Base-by-base conservation (phyloP, 495 filamentous ascomycete species). In the Annulohypoxylon bovei region DNA sequence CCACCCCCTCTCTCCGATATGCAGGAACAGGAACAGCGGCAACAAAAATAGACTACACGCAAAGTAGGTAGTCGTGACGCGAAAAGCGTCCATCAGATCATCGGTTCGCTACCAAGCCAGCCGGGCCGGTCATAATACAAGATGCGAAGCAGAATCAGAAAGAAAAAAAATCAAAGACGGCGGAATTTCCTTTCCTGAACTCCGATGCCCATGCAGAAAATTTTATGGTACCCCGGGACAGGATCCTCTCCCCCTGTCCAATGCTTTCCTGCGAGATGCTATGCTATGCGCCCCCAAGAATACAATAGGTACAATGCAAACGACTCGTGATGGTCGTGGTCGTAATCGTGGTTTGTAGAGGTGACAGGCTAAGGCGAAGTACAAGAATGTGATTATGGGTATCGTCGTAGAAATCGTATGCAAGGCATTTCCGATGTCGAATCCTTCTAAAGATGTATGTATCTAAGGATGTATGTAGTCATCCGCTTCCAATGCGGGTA, bases 161-260 rank as follows among this genome's bases (percentile, higher is more conserved):
- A 18, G 7, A 3, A 9, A 32, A 20, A 53, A n/a, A 32, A n/a
- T n/a, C 20, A 54, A 35, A 33, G 4, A 8, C 49, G 47, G 14
- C 47, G 47, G 9, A 27, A 3, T 22, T 7, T 18, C 7, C 23
- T 35, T 54, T 54, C 50, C 50, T 20, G 18, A 54, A 54, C 50
- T 54, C 50, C 50, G 9, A 35, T 54, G 7, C 28, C 50, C 46
- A 54, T 54, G 28, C 50, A 54, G 30, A 35, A 35, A 14, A 32
- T 32, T 53, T 53, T 53, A 4, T 28, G 3, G 4, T n/a, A n/a
- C 6, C 25, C 25, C 11, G 12, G 49, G 27, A 7, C 27, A 28
- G 14, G 3, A 2, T 1, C 20, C 20, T 50, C 50, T 22, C 50
- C 4, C n/a, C 50, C 25, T 54, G 14, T 30, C 50, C 28, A 35